Base-by-base conservation (phyloP, 108 stramenopile species). In the Parietichytrium sp. region DNA sequence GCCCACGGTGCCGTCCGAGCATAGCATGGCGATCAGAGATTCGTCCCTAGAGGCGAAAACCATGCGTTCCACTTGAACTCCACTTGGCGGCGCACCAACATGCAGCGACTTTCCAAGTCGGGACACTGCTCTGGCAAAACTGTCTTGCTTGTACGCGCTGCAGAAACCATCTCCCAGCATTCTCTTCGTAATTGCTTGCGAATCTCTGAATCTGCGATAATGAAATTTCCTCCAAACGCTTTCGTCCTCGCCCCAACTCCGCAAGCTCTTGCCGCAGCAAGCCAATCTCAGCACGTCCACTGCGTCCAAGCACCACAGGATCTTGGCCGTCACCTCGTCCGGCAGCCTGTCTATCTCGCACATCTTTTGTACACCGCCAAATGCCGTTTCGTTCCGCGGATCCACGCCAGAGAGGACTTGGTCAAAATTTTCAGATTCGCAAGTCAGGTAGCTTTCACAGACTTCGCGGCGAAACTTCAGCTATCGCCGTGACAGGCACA, bases 191-290 rank as follows among this genome's bases (percentile, higher is more conserved):
- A 20, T 23, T 16, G 20, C 33, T 20, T 36, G n/a, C 6, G 18
- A n/a, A n/a, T n/a, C 6, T 7, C 61, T 10, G 20, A 72, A 72
- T 12, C 42, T 16, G 29, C 18, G 61, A 12, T 6, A 13, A 42
- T 72, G 45, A 33, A 72, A 42, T 42, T 42, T 16, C 42, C 20
- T 20, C 61, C 61, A 72, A 42, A 72, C 61, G 61, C 38, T 42
- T 25, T 72, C 61, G 16, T 45, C 61, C 23, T 45, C 61, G 61
- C 61, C 61, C n/a, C n/a, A n/a, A n/a, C n/a, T n/a, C n/a, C n/a
- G n/a, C n/a, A n/a, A n/a, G n/a, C n/a, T n/a, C n/a, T n/a, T n/a
- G n/a, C n/a, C n/a, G n/a, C n/a, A n/a, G n/a, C n/a, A n/a, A n/a
- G n/a, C n/a, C 13, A 72, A 42, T 8, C 61, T 33, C 61, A 72